Evolutionary conservation across 805 yeast genomes (phyloP).

Genomic region (Torulaspora quercuum): DNA sequence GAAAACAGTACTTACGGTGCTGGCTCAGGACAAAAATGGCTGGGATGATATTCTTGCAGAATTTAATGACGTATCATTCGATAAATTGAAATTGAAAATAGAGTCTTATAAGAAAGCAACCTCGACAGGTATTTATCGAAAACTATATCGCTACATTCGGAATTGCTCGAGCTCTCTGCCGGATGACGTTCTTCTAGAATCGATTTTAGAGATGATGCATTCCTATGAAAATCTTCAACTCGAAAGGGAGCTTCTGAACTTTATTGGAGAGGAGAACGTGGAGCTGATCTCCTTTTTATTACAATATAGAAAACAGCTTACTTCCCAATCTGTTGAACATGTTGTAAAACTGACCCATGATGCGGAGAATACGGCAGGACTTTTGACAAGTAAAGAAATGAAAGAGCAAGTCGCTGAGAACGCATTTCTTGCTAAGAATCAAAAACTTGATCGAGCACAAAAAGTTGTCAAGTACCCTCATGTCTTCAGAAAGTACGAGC

Average conservation of each 20-base stretch:
- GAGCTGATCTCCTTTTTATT: constrained; percentile 58
- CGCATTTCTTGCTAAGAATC: constrained; percentile 47
- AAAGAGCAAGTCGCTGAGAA: constrained; percentile 51
- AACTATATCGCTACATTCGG: constrained; percentile 18
- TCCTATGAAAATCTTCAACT: constrained; percentile 52
- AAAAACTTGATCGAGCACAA: constrained; percentile 45
- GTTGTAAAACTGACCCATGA: constrained; percentile 19
- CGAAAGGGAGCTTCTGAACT: constrained; percentile 71
- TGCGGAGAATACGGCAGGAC: constrained; percentile 27
- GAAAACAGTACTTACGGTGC: constrained; percentile 30
- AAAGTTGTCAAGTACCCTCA: constrained; percentile 69
- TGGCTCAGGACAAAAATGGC: constrained; percentile 40
- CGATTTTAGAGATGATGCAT: constrained; percentile 29
- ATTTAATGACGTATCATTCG: constrained; percentile 33
- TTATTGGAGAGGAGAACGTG: constrained; percentile 81
- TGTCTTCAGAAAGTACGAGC: constrained; percentile 70
- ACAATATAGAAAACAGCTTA: constrained; percentile 21
- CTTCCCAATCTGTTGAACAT: constrained; percentile 20
- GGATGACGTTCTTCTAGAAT: constrained; percentile 34
- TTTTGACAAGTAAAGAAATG: constrained; percentile 55
- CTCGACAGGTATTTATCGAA: constrained; percentile 18
- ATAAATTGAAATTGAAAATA: constrained; percentile 22
- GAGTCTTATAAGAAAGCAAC: constrained; percentile 17
- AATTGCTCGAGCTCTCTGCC: constrained; percentile 32
- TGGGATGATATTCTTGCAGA: constrained; percentile 40